phyloP scores from a whole-genome alignment of 495 filamentous ascomycete genomes.

The Trichoderma gamsii region DNA sequence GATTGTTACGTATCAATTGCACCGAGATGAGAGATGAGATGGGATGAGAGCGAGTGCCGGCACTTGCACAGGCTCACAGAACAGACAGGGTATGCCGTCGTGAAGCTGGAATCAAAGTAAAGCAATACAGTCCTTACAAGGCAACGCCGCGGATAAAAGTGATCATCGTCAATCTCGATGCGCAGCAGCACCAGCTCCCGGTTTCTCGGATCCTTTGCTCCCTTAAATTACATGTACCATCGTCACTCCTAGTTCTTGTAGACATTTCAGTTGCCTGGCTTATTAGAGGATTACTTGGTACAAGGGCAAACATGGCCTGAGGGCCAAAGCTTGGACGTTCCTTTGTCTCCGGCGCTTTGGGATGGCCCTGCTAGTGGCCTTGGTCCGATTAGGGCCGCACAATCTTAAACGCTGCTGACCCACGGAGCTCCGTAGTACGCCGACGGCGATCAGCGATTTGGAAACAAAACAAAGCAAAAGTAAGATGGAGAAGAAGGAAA shows the following conservation, averaged over 20 bases:
- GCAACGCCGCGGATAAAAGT: neutral
- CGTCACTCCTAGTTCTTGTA: neutral
- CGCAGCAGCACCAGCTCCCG: neutral
- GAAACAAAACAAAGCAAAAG: neutral
- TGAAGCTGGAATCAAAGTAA: neutral
- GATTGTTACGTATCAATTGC: no score
- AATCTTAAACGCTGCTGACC: neutral
- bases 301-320: neutral
- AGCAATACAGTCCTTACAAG: neutral
- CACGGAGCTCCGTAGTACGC: constrained; percentile 1
- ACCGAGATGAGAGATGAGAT: no score
- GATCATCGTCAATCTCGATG: neutral
- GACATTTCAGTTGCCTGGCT: neutral
- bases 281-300: neutral
- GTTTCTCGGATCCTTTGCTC: neutral
- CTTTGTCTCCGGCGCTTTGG: constrained; percentile 5
- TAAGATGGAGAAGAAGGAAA: no score
- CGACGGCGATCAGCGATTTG: constrained; percentile 7
- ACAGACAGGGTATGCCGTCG: no score
- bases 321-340: neutral
- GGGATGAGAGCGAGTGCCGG: no score
- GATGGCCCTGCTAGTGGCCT: constrained; percentile 8
- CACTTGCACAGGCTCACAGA: no score
- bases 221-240: neutral
- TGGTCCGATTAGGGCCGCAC: neutral